Base-by-base conservation (phyloP, 129 eudicot genomes). In the Daucus carota region DNA sequence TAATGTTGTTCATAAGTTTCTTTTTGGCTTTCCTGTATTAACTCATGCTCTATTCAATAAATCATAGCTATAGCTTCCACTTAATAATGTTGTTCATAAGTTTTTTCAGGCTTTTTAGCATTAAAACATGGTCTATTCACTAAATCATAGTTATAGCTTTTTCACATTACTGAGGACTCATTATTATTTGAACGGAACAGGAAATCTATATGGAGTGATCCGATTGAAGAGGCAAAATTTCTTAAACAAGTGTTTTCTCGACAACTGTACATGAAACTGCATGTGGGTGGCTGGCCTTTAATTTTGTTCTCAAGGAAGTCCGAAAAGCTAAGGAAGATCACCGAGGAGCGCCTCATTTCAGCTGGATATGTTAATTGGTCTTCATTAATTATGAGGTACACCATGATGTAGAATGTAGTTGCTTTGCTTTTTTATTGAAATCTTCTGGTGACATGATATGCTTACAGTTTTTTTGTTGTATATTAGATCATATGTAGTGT, bases 241-340 rank as follows among this genome's bases (percentile, higher is more conserved):
- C 74, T 83, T 81, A 89, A 83, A 73, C 83, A 77, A 73, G 74
- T 74, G 54, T 79, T 84, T 73, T 70, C 79, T 70, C 67, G 60
- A 24, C 84, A 79, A 29, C 73, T 89, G 73, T 86, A 84, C 83
- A 73, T 76, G 76, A 89, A 84, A 84, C 79, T 89, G 62, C 77
- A 78, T 81, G 78, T 77, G 62, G 73, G 72, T 48, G 89, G 89
- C 8, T 89, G 91, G 95, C 80, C 81, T 54, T 59, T 86, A 79
- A 81, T 86, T 80, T 83, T 89, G 78, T 41, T 86, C 77, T 85
- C 95, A 75, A 87, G 95, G 74, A 89, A 80, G 77, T 81, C 87
- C n/a, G 88, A 89, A 79, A 77, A 76, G 72, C 83, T 63, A 54
- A 78, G 82, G 67, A 78, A 83, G 59, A 74, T 70, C 50, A 85